phyloP scores from a whole-genome alignment of 441 rosid species.

The Erodium chrysanthum region DNA sequence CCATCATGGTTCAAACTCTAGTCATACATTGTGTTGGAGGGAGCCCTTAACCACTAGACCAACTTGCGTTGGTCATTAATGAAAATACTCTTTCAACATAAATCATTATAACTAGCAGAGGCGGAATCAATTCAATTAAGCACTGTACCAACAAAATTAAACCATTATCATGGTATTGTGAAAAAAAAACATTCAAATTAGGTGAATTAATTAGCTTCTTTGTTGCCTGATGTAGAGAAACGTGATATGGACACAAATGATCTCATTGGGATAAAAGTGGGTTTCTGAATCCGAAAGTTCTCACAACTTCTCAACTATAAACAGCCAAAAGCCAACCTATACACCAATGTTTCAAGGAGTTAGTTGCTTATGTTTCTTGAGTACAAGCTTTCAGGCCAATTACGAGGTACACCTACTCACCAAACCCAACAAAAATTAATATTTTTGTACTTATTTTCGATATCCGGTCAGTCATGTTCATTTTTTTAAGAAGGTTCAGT shows the following conservation, averaged over 20 bases:
- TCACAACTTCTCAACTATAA: conserved; percentile 30
- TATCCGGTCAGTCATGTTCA: too few species aligned
- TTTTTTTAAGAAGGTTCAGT: too few species aligned
- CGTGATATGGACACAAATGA: neutral
- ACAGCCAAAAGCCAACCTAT: conserved; percentile 27
- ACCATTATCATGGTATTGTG: too few species aligned
- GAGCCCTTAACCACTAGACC: too few species aligned
- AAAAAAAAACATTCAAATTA: too few species aligned
- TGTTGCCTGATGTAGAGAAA: neutral
- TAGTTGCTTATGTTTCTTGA: conserved; percentile 27
- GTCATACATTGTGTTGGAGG: too few species aligned
- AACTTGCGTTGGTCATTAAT: too few species aligned
- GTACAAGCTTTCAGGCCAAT: conserved; percentile 19
- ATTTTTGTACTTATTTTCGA: conserved; percentile 4
- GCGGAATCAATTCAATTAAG: too few species aligned
- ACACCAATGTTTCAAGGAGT: conserved; percentile 23
- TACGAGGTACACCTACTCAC: conserved; percentile 28
- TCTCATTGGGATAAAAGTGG: conserved; percentile 15
- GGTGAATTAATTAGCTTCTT: neutral
- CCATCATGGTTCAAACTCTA: too few species aligned
- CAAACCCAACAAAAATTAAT: conserved; percentile 19
- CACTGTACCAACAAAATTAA: too few species aligned
- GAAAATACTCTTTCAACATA: too few species aligned
- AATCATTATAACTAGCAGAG: too few species aligned
- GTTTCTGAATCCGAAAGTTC: conserved; percentile 32